phyloP scores from a whole-genome alignment of 78 protist genomes.

The Protostelium mycophagum region DNA sequence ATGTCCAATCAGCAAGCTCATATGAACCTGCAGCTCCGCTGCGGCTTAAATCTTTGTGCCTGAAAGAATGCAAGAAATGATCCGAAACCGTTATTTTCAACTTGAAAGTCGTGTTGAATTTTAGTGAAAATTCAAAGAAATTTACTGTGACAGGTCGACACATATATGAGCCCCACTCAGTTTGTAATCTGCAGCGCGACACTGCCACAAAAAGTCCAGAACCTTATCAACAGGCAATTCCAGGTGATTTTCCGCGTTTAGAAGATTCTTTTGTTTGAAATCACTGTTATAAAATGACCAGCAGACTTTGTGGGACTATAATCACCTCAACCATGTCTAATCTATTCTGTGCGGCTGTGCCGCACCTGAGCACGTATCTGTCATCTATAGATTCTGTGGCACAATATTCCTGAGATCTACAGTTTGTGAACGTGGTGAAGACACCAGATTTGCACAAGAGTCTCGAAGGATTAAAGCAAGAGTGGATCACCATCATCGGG shows the following conservation, averaged over 20 bases:
- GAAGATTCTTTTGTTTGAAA: background rate
- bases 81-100: too few species aligned
- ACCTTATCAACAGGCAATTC: constrained; percentile 7
- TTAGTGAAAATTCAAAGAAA: constrained; percentile 9
- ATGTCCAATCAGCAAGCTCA: too few species aligned
- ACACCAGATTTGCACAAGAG: background rate
- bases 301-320: too few species aligned
- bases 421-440: background rate
- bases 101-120: constrained; percentile 9
- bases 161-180: background rate
- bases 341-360: constrained; percentile 20
- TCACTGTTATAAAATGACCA: background rate
- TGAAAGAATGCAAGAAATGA: too few species aligned
- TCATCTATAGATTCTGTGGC: constrained; percentile 10
- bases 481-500: background rate
- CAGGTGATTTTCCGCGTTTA: constrained; percentile 3
- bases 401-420: constrained; percentile 15
- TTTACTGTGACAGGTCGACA: background rate
- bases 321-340: constrained; percentile 30
- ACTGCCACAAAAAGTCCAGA: constrained; percentile 21
- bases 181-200: constrained; percentile 43
- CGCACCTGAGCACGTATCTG: constrained; percentile 12
- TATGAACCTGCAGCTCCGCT: too few species aligned
- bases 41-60: too few species aligned
- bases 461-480: background rate